phyloP scores from a whole-genome alignment of 176 grass and related monocot species.

The Zoysia japonica region DNA sequence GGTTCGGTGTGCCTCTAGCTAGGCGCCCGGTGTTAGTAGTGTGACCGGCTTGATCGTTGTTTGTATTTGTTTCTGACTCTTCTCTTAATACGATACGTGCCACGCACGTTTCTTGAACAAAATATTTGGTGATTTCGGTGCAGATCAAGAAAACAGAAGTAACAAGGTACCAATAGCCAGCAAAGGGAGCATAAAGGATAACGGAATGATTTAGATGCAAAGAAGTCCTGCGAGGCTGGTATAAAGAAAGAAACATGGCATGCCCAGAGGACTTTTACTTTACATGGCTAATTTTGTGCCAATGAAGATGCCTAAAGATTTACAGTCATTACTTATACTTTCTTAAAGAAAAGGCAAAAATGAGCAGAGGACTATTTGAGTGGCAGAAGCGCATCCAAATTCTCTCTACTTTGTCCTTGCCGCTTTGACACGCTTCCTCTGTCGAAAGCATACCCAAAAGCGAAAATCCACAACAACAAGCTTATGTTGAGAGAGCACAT shows the following conservation, averaged over 20 bases:
- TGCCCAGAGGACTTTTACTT: neutral
- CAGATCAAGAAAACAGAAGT: neutral
- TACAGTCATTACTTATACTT: constrained; percentile 6
- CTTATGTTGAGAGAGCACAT: too few species aligned
- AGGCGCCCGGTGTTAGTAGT: too few species aligned
- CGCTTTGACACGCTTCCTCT: too few species aligned
- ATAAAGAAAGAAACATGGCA: neutral
- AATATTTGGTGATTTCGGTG: neutral
- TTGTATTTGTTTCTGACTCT: too few species aligned
- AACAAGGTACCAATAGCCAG: constrained; percentile 10
- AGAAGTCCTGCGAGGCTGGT: constrained; percentile 3
- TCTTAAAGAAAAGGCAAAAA: neutral
- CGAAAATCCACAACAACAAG: too few species aligned
- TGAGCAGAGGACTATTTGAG: neutral
- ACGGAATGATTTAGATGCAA: constrained; percentile 20
- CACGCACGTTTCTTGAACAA: too few species aligned
- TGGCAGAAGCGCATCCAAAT: too few species aligned
- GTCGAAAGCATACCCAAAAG: too few species aligned
- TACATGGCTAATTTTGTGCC: neutral
- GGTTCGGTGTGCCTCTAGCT: too few species aligned
- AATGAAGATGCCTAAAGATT: constrained; percentile 16
- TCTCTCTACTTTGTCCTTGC: too few species aligned
- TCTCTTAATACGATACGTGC: too few species aligned
- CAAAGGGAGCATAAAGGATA: constrained; percentile 6
- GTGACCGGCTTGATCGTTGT: too few species aligned